phyloP scores from a whole-genome alignment of 2,329 filamentous ascomycete species.

The Fusarium sp. region DNA sequence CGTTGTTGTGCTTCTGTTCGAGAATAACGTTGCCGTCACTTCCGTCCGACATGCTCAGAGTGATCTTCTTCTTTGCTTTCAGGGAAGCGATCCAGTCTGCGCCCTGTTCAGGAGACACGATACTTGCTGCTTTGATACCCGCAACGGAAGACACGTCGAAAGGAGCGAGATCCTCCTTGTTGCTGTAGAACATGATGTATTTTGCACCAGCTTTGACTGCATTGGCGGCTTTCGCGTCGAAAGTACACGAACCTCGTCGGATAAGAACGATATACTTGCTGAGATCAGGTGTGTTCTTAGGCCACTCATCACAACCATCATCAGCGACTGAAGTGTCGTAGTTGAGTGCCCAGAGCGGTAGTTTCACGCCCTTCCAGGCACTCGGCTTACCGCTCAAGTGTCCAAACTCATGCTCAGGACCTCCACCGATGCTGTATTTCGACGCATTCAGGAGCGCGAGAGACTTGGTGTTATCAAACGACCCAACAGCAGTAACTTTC shows the following conservation, averaged over 20 bases:
- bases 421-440: conserved; percentile 53
- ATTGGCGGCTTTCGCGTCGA: conserved; percentile 63
- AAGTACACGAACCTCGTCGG: conserved; percentile 67
- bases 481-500: conserved; percentile 60
- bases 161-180: conserved; percentile 48
- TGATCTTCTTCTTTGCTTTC: conserved; percentile 55
- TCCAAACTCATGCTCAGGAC: conserved; percentile 52
- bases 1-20: conserved; percentile 51
- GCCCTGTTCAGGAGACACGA: conserved; percentile 56
- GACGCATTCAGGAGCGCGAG: conserved; percentile 56
- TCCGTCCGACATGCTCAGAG: conserved; percentile 57
- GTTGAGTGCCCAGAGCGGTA: conserved; percentile 61
- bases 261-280: conserved; percentile 68
- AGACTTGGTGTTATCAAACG: conserved; percentile 59
- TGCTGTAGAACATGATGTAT: conserved; percentile 72
- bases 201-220: conserved; percentile 65
- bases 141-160: conserved; percentile 48
- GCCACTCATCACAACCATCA: conserved; percentile 64
- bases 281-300: conserved; percentile 66
- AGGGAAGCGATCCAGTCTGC: conserved; percentile 57
- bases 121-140: conserved; percentile 52
- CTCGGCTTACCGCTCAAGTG: conserved; percentile 55
- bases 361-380: conserved; percentile 57
- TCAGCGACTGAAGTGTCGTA: conserved; percentile 59
- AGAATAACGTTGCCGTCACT: conserved; percentile 50